Evolutionary conservation across 2,329 filamentous ascomycete species (phyloP).

Genomic region (Venturia aucupariae): DNA sequence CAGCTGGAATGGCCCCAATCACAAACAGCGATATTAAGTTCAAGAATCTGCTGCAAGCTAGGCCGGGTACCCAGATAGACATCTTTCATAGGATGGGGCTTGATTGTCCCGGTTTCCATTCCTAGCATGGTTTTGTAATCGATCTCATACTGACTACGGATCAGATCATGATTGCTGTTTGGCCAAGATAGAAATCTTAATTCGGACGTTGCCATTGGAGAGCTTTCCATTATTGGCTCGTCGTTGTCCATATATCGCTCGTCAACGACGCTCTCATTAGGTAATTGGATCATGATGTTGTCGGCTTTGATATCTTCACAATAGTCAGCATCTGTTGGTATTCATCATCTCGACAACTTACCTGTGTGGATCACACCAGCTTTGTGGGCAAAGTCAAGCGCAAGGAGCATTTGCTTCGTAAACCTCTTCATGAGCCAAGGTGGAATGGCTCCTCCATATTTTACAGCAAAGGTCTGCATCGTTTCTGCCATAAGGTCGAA

Average conservation of each 20-base stretch:
- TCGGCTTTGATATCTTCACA: neutral
- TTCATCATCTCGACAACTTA: neutral
- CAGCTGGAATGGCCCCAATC: neutral
- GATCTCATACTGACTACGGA: neutral
- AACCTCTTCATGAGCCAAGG: neutral
- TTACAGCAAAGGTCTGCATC: neutral
- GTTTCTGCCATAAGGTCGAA: slow-evolving; percentile 6
- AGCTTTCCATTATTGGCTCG: neutral
- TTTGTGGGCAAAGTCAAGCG: neutral
- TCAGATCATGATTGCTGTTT: neutral
- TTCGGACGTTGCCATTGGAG: neutral
- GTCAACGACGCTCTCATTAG: neutral
- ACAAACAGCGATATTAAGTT: neutral
- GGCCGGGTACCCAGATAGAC: neutral
- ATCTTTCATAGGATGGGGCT: neutral
- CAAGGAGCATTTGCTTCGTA: neutral
- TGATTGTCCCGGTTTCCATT: neutral
- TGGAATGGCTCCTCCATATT: neutral
- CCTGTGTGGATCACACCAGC: neutral
- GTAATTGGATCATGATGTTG: neutral
- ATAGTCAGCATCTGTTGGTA: neutral
- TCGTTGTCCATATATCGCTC: neutral
- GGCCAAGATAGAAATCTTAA: neutral
- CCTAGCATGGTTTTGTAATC: neutral
- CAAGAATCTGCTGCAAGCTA: neutral